These are phyloP conservation scores for Hanseniaspora occidentalis DNA, from an alignment of 805 yeast species.

Conservation along the genomic window DNA sequence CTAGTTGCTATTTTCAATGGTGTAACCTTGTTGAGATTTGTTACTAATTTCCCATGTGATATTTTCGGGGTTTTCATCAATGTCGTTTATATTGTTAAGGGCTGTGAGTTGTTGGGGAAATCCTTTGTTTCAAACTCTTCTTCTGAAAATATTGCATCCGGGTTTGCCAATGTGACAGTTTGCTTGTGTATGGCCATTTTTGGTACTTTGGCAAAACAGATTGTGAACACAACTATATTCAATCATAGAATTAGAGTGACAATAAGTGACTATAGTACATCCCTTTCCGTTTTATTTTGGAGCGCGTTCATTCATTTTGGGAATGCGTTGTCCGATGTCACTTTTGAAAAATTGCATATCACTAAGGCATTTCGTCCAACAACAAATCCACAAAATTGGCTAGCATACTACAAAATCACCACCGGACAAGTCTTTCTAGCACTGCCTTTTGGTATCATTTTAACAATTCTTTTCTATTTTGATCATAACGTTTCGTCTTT, in stretches of 20 bases:
- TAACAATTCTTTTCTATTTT: conserved; percentile 79
- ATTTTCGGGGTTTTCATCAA: conserved; percentile 88
- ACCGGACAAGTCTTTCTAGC: conserved; percentile 79
- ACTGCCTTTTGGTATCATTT: conserved; percentile 77
- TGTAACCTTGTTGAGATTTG: conserved; percentile 53
- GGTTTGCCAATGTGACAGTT: conserved; percentile 64
- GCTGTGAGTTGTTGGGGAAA: conserved; percentile 63
- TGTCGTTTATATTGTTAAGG: conserved; percentile 79
- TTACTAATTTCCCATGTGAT: conserved; percentile 78
- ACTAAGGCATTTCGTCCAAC: conserved; percentile 72
- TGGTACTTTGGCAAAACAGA: conserved; percentile 54
- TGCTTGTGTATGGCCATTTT: conserved; percentile 65
- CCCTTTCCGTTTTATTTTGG: conserved; percentile 73
- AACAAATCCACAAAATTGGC: conserved; percentile 22
- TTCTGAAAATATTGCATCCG: conserved; percentile 29
- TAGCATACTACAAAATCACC: conserved; percentile 29
- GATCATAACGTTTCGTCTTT: conserved; percentile 92
- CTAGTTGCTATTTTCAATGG: conserved; percentile 57
- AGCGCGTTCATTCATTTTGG: conserved; percentile 92
- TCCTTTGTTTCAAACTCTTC: conserved; percentile 43
- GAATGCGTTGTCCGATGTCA: conserved; percentile 47
- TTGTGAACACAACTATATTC: conserved; percentile 44
- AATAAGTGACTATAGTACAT: conserved; percentile 78
- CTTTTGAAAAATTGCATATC: conserved; percentile 54
- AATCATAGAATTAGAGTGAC: conserved; percentile 49